A percentile compares a stretch with the other conserved stretches of the same genome.
Evolutionary conservation across 805 yeast species (phyloP).

Genomic region (Groenewaldozyma tartarivorans): DNA sequence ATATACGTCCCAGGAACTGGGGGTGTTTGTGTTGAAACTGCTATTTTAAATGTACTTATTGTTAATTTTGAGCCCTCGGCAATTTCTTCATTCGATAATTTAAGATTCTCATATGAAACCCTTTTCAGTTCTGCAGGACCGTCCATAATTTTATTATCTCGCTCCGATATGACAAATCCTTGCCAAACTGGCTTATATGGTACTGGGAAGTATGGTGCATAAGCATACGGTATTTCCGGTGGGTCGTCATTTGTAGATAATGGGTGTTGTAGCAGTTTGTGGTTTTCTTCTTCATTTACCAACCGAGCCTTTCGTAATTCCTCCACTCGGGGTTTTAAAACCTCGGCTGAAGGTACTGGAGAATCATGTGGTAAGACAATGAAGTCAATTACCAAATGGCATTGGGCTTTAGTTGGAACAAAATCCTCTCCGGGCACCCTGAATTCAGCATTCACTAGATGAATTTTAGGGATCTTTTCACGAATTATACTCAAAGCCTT

Average conservation of each 20-base stretch:
- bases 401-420: constrained; percentile 62
- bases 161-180: constrained; percentile 59
- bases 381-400: constrained; percentile 69
- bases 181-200: constrained; percentile 46
- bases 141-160: constrained; percentile 73
- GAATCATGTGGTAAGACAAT: constrained; percentile 62
- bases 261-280: constrained; percentile 59
- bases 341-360: constrained; percentile 15
- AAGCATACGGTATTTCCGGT: constrained; percentile 57
- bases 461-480: constrained; percentile 54
- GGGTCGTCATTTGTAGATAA: constrained; percentile 52
- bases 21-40: constrained; percentile 72
- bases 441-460: constrained; percentile 61
- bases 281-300: constrained; percentile 18
- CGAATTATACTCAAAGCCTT: constrained; percentile 13
- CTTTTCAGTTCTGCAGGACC: constrained; percentile 45
- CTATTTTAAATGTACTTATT: constrained; percentile 69
- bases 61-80: constrained; percentile 31
- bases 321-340: constrained; percentile 15
- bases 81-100: constrained; percentile 40
- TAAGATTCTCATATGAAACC: constrained; percentile 47
- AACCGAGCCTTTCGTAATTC: not conserved
- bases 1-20: constrained; percentile 50
- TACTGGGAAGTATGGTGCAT: constrained; percentile 71
- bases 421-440: constrained; percentile 77